phyloP scores from a whole-genome alignment of 257 asterid species.

The Solanum tacnaense region DNA sequence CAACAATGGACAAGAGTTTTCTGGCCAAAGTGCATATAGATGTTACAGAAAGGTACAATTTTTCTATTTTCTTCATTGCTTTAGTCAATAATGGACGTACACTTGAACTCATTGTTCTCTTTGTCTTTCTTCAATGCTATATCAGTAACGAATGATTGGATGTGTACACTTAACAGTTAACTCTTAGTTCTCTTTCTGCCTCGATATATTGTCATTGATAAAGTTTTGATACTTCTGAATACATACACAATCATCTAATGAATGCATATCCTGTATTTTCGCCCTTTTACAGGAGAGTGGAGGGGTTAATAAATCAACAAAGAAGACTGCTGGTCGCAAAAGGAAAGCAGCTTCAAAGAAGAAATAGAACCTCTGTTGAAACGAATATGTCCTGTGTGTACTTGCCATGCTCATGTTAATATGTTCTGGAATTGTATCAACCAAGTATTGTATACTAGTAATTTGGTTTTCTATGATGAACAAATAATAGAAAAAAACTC shows the following conservation, averaged over 20 bases:
- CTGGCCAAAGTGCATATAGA: slow-evolving; percentile 64
- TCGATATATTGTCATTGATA: background rate
- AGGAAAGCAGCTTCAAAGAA: slow-evolving; percentile 29
- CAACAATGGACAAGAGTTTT: slow-evolving; percentile 65
- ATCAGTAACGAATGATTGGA: background rate
- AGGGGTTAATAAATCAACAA: slow-evolving; percentile 33
- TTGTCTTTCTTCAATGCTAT: background rate
- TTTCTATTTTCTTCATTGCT: background rate
- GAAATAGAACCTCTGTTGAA: slow-evolving; percentile 16
- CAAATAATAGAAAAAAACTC: background rate
- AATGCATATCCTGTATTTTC: background rate
- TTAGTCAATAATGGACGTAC: background rate
- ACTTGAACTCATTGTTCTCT: slow-evolving; percentile 2
- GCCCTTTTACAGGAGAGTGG: slow-evolving; percentile 49
- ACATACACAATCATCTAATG: background rate
- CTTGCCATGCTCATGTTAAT: background rate
- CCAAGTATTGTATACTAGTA: background rate
- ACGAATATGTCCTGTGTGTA: background rate
- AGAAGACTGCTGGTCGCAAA: slow-evolving; percentile 31
- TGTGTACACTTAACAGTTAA: background rate
- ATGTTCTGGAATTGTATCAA: background rate
- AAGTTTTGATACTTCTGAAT: background rate
- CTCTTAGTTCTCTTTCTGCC: background rate
- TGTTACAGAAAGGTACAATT: slow-evolving; percentile 54
- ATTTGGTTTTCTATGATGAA: background rate